phyloP scores from a whole-genome alignment of 441 rosid species.

The Lepidium campestre region DNA sequence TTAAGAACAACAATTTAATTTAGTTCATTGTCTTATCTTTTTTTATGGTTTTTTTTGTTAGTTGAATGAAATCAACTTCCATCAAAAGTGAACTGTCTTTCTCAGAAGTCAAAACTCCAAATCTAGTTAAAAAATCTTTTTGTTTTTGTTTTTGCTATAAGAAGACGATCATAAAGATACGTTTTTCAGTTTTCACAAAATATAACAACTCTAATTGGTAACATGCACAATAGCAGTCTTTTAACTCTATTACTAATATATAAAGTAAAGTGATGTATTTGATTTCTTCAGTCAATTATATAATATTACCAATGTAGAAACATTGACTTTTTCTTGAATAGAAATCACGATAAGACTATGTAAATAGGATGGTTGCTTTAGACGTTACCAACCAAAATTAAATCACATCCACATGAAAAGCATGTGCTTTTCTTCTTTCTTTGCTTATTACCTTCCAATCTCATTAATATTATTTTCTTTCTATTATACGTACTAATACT shows the following conservation, averaged over 20 bases:
- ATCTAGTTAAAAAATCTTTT: neutral
- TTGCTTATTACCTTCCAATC: neutral
- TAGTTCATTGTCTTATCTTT: too few relatives aligned
- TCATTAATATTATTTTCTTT: neutral
- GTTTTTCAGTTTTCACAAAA: neutral
- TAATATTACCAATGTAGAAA: neutral
- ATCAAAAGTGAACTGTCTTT: neutral
- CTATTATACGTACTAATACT: too few relatives aligned
- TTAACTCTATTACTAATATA: neutral
- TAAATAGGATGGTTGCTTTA: neutral
- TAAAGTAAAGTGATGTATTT: neutral
- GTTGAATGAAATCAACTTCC: too few relatives aligned
- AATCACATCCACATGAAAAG: slow-evolving; percentile 9
- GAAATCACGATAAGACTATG: neutral
- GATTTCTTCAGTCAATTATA: neutral
- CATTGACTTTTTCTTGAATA: slow-evolving; percentile 11
- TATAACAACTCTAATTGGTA: neutral
- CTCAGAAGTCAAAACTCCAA: neutral
- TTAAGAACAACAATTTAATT: too few relatives aligned
- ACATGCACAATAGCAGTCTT: neutral
- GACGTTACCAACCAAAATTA: slow-evolving; percentile 27
- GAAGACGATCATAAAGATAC: neutral
- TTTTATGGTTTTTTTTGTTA: too few relatives aligned
- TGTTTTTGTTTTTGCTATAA: neutral
- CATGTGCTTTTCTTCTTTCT: slow-evolving; percentile 19